phyloP scores from a whole-genome alignment of 176 grass and related monocot genomes.

The Pharus latifolius region DNA sequence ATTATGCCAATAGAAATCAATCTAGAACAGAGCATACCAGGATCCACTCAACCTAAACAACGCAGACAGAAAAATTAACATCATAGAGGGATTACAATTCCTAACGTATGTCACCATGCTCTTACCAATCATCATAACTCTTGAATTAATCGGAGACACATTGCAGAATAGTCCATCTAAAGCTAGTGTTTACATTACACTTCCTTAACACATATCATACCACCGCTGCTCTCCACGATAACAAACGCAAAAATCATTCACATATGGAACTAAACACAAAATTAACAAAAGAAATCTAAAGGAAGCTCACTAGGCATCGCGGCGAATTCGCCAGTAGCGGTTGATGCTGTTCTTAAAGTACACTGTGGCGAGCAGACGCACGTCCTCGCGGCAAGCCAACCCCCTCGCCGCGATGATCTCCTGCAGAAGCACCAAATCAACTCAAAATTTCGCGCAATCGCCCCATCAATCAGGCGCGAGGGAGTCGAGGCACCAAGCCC shows the following conservation, averaged over 20 bases:
- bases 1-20: no score
- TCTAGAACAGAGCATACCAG: no score
- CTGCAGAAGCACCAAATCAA: conserved; percentile 33
- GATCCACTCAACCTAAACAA: no score
- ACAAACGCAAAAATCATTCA: neutral
- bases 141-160: no score
- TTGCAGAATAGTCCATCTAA: no score
- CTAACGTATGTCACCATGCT: no score
- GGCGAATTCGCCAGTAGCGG: conserved; percentile 83
- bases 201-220: neutral
- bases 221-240: neutral
- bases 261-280: neutral
- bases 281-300: neutral
- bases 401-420: conserved; percentile 85
- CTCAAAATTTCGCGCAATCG: neutral
- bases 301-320: conserved; percentile 59
- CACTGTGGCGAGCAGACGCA: conserved; percentile 77
- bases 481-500: conserved; percentile 1
- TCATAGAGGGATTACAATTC: no score
- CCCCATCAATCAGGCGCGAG: neutral
- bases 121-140: no score
- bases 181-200: no score
- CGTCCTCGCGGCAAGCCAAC: conserved; percentile 71
- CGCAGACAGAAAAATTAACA: no score
- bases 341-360: conserved; percentile 99